Conservation (phyloP, 169 alveolate species). For the Blepharisma undulans region DNA sequence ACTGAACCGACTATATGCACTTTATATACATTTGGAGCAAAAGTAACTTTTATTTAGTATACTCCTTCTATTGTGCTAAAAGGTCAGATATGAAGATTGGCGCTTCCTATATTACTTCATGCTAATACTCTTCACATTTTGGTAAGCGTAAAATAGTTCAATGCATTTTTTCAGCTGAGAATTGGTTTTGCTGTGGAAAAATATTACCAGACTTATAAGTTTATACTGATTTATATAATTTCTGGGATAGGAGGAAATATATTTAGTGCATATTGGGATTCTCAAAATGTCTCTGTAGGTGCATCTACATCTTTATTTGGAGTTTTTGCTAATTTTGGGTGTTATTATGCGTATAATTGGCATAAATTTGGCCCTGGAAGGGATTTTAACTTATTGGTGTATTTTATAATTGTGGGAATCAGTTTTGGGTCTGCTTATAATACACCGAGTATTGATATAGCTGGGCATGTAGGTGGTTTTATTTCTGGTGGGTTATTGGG, state of each 20-base stretch:
- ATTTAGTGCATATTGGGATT: background rate
- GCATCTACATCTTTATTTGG: slow-evolving; percentile 41
- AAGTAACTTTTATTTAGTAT: slow-evolving; percentile 12
- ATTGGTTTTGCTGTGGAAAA: background rate
- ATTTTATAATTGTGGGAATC: background rate
- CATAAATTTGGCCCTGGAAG: slow-evolving; percentile 15
- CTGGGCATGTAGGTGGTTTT: slow-evolving; percentile 38
- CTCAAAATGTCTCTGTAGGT: background rate
- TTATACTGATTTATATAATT: background rate
- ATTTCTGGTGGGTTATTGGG: background rate
- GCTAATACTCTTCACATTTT: background rate
- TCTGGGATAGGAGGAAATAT: slow-evolving; percentile 34
- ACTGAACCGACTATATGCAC: slow-evolving; percentile 41
- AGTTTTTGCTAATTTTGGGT: slow-evolving; percentile 1
- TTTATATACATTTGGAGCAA: slow-evolving; percentile 42
- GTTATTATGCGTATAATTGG: slow-evolving; percentile 10
- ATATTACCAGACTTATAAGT: background rate
- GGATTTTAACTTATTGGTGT: background rate
- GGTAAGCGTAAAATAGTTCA: background rate
- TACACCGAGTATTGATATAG: background rate
- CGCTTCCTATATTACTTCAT: slow-evolving; percentile 10
- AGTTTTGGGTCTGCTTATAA: background rate
- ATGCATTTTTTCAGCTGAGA: slow-evolving; percentile 15
- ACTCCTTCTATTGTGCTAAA: slow-evolving; percentile 7
- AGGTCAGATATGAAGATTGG: background rate